These are phyloP conservation scores for Knoxia roxburghii DNA, from an alignment of 257 asterid species.

Conservation along the genomic window DNA sequence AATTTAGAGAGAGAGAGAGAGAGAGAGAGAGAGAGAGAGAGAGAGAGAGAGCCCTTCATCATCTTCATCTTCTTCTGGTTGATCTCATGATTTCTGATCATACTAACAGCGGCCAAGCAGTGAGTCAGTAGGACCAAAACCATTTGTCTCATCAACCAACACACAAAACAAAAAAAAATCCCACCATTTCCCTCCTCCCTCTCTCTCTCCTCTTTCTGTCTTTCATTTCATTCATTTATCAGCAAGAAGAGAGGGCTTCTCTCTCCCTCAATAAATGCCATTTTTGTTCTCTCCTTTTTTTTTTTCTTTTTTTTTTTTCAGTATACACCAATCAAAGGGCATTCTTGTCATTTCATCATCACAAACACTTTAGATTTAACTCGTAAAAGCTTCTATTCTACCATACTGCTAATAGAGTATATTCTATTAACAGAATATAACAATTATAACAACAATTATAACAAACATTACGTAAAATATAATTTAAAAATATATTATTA, in stretches of 20 bases:
- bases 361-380: too few relatives aligned
- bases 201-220: not conserved
- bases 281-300: conserved; percentile 16
- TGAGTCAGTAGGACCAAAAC: conserved; percentile 22
- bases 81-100: conserved; percentile 3
- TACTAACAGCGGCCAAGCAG: too few relatives aligned
- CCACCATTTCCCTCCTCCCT: conserved; percentile 4
- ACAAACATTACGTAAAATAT: too few relatives aligned
- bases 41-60: too few relatives aligned
- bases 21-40: too few relatives aligned
- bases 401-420: too few relatives aligned
- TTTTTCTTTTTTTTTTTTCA: not conserved
- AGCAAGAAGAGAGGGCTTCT: too few relatives aligned
- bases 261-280: conserved; percentile 23
- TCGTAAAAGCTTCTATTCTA: too few relatives aligned
- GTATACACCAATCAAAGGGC: conserved; percentile 12
- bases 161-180: not conserved
- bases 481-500: too few relatives aligned
- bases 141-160: conserved; percentile 5
- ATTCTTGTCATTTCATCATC: conserved; percentile 14
- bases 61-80: not conserved
- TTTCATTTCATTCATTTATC: not conserved
- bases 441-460: too few relatives aligned
- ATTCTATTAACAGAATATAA: too few relatives aligned
- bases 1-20: too few relatives aligned